Conservation (phyloP, 495 filamentous ascomycete genomes). For the Penicillium odoratum region DNA sequence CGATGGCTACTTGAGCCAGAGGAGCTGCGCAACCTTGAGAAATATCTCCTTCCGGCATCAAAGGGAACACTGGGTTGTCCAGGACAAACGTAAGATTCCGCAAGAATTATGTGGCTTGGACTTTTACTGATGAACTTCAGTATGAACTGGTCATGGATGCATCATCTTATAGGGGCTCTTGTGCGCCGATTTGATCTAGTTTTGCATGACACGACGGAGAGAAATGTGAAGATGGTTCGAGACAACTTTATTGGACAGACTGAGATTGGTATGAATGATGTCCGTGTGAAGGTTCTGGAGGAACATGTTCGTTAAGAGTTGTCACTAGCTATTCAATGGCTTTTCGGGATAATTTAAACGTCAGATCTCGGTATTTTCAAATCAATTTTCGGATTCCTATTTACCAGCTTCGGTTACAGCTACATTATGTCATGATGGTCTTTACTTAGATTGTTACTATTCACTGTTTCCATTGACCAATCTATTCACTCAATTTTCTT, state of each 20-base stretch:
- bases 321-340: no score
- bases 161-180: constrained; percentile 7
- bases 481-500: no score
- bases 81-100: constrained; percentile 40
- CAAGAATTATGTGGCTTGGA: not conserved
- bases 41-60: constrained; percentile 44
- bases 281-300: constrained; percentile 25
- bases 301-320: not conserved
- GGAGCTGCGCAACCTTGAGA: constrained; percentile 18
- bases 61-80: constrained; percentile 50
- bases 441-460: no score
- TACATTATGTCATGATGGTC: no score
- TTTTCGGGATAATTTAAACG: no score
- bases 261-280: constrained; percentile 14
- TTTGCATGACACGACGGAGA: constrained; percentile 16
- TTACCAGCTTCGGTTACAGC: no score
- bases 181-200: constrained; percentile 10
- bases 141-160: constrained; percentile 8
- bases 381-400: no score
- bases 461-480: no score
- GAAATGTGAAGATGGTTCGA: constrained; percentile 28
- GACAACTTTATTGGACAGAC: constrained; percentile 35
- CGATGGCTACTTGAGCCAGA: constrained; percentile 41
- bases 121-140: not conserved
- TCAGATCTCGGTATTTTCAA: no score